A percentile compares a stretch with the other conserved stretches of the same genome.
Conservation (phyloP, 257 asterid genomes). For the Nicotiana obtusifolia region DNA sequence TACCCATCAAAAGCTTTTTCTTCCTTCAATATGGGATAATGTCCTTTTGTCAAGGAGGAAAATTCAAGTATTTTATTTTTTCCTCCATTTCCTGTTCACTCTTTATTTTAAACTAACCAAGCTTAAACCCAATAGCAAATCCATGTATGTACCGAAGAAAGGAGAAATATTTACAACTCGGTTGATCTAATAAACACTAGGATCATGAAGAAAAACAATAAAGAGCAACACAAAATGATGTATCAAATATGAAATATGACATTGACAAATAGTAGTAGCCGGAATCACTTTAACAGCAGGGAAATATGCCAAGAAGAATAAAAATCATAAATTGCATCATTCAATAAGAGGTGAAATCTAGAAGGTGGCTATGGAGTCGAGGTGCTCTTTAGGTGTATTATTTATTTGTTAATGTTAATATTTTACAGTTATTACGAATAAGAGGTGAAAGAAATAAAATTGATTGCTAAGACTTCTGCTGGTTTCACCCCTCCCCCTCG, state of each 20-base stretch:
- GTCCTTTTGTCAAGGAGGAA: no score
- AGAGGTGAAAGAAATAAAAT: not conserved
- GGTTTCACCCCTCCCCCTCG: not conserved
- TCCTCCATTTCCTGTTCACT: no score
- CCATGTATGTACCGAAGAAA: constrained; percentile 80
- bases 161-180: not conserved
- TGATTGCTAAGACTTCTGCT: not conserved
- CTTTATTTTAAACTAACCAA: no score
- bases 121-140: no score
- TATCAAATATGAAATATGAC: not conserved
- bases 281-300: not conserved
- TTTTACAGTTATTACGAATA: not conserved
- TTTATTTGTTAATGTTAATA: no score
- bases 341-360: not conserved
- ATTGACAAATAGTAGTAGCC: not conserved
- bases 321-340: not conserved
- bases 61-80: no score
- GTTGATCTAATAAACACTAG: not conserved
- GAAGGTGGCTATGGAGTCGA: no score
- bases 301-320: not conserved
- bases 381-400: no score
- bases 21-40: no score
- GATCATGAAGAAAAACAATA: not conserved
- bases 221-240: not conserved
- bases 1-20: no score